Evolutionary conservation across 2,329 filamentous ascomycete genomes (phyloP).

Genomic region (Metarhizium album): DNA sequence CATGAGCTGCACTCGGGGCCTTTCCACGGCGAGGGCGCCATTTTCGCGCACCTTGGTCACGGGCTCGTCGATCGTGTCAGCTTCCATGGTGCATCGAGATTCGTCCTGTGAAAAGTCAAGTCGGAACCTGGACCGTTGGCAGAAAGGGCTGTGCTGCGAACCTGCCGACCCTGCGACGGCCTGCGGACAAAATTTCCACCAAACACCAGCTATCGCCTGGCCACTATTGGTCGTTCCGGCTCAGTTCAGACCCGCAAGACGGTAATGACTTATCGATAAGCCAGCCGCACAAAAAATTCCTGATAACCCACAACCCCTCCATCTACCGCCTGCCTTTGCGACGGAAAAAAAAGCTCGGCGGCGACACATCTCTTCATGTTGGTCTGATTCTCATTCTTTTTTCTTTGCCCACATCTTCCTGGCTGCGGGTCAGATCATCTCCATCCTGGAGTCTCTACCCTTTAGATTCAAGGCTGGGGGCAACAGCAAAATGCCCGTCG

Average conservation of each 20-base stretch:
- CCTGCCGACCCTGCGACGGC: background rate
- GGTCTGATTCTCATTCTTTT: background rate
- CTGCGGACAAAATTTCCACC: constrained; percentile 23
- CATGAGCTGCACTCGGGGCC: constrained; percentile 39
- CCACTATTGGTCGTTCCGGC: constrained; percentile 14
- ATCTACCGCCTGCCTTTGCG: constrained; percentile 16
- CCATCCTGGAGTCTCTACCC: constrained; percentile 59
- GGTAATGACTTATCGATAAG: constrained; percentile 24
- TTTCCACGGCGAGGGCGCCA: constrained; percentile 40
- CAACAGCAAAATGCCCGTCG: constrained; percentile 63
- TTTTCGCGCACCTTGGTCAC: constrained; percentile 33
- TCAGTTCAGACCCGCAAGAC: background rate
- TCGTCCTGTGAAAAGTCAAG: constrained; percentile 6
- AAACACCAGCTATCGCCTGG: constrained; percentile 16
- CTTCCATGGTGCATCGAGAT: constrained; percentile 24
- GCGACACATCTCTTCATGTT: background rate
- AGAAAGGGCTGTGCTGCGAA: background rate
- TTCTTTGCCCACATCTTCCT: background rate
- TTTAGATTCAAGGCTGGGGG: constrained; percentile 81
- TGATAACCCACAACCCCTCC: constrained; percentile 28
- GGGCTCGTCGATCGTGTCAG: constrained; percentile 24
- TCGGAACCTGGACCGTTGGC: background rate
- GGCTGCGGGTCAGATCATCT: background rate
- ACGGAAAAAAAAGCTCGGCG: background rate
- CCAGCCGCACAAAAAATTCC: constrained; percentile 25